phyloP scores from a whole-genome alignment of 768 basidiomycete genomes.

The Tremella yokohamensis region DNA sequence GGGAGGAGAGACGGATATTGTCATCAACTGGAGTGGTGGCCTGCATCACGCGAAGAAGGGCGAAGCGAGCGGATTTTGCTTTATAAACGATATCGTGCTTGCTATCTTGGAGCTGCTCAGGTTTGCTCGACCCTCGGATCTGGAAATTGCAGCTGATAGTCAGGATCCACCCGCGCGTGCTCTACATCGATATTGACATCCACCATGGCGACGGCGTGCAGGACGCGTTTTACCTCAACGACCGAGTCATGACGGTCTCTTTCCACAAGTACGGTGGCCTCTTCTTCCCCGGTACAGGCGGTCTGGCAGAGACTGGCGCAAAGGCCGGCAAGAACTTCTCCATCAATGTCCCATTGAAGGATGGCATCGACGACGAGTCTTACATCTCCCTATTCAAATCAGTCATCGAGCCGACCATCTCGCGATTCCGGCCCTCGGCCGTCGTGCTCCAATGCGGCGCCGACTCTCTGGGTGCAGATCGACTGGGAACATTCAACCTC shows the following conservation, averaged over 20 bases:
- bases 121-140: slow-evolving; percentile 50
- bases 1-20: slow-evolving; percentile 84
- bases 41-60: slow-evolving; percentile 97
- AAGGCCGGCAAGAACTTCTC: slow-evolving; percentile 90
- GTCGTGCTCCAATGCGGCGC: slow-evolving; percentile 98
- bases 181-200: slow-evolving; percentile 99
- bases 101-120: slow-evolving; percentile 87
- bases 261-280: slow-evolving; percentile 99
- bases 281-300: slow-evolving; percentile 97
- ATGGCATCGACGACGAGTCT: slow-evolving; percentile 96
- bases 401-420: slow-evolving; percentile 89
- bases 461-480: slow-evolving; percentile 89
- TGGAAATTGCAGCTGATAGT: not conserved
- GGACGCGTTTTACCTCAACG: slow-evolving; percentile 93
- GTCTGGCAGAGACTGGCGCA: slow-evolving; percentile 76
- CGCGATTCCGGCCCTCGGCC: slow-evolving; percentile 76
- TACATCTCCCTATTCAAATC: slow-evolving; percentile 93
- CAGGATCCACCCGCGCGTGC: slow-evolving; percentile 86
- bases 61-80: slow-evolving; percentile 98
- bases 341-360: slow-evolving; percentile 88
- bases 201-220: slow-evolving; percentile 99
- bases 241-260: slow-evolving; percentile 97
- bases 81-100: slow-evolving; percentile 93
- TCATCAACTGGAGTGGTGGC: slow-evolving; percentile 98
- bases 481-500: slow-evolving; percentile 94